Evolutionary conservation across 495 filamentous ascomycete species (phyloP).

Genomic region (Peziza echinospora): DNA sequence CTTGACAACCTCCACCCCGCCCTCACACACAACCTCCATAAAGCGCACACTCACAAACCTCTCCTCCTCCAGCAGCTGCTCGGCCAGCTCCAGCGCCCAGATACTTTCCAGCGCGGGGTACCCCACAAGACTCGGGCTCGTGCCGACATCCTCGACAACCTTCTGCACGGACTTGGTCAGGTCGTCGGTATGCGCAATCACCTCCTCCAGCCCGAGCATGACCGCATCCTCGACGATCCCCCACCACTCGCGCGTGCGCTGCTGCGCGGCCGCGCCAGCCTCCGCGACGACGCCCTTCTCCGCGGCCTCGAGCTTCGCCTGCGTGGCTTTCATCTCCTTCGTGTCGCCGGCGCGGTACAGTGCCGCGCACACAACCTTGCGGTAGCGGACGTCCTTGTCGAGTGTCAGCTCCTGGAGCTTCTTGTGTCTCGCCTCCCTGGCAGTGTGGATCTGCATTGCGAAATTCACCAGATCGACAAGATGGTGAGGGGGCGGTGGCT

Average conservation of each 20-base stretch:
- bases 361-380: conserved; percentile 21
- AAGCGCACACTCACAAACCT: conserved; percentile 7
- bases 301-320: conserved; percentile 23
- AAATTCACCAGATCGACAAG: conserved; percentile 14
- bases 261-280: conserved; percentile 6
- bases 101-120: conserved; percentile 10
- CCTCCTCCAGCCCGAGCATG: conserved; percentile 17
- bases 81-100: conserved; percentile 10
- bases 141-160: conserved; percentile 5
- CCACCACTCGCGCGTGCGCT: conserved; percentile 13
- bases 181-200: conserved; percentile 16
- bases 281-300: conserved; percentile 15
- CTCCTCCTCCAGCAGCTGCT: conserved; percentile 4
- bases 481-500: conserved; percentile 4
- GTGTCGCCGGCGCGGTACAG: conserved; percentile 20
- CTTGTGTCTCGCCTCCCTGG: conserved; percentile 19
- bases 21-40: conserved; percentile 17
- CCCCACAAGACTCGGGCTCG: background rate
- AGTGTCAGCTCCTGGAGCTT: conserved; percentile 18
- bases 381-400: conserved; percentile 21
- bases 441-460: conserved; percentile 12
- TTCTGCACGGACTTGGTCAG: conserved; percentile 13
- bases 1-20: conserved; percentile 18
- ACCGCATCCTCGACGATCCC: conserved; percentile 17
- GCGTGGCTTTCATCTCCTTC: conserved; percentile 22